Evolutionary conservation across 495 filamentous ascomycete species (phyloP).

Genomic region (Penicillium bialowiezense): DNA sequence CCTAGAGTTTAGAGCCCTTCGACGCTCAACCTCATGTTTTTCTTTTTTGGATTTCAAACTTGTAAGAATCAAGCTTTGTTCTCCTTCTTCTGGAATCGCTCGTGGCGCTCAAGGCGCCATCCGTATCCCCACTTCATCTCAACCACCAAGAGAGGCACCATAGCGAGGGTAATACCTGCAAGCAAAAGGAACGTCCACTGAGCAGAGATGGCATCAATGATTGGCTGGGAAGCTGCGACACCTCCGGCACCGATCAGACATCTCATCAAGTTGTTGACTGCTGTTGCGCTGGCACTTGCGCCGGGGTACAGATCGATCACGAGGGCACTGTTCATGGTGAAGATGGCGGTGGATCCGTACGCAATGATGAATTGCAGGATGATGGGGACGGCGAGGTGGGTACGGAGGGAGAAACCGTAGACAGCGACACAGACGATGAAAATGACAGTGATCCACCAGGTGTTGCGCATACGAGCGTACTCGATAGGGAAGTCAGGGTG

Average conservation of each 20-base stretch:
- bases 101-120: slow-evolving; percentile 37
- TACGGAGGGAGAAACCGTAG: slow-evolving; percentile 26
- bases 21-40: not conserved
- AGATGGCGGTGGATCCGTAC: slow-evolving; percentile 40
- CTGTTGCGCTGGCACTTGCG: slow-evolving; percentile 62
- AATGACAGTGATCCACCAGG: slow-evolving; percentile 38
- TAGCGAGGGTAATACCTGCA: slow-evolving; percentile 39
- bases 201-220: slow-evolving; percentile 58
- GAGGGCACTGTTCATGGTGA: slow-evolving; percentile 58
- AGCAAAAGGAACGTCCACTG: slow-evolving; percentile 63
- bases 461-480: slow-evolving; percentile 43
- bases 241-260: slow-evolving; percentile 66
- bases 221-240: slow-evolving; percentile 59
- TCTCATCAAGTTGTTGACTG: slow-evolving; percentile 68
- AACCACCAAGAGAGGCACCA: slow-evolving; percentile 33
- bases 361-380: slow-evolving; percentile 55
- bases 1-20: not conserved
- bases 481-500: slow-evolving; percentile 53
- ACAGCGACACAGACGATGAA: slow-evolving; percentile 33
- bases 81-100: slow-evolving; percentile 19
- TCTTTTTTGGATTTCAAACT: no score
- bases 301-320: slow-evolving; percentile 65
- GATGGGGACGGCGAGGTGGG: slow-evolving; percentile 51
- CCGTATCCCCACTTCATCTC: slow-evolving; percentile 44
- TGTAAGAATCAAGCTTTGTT: not conserved